A percentile compares a stretch with the other conserved stretches of the same genome.
These are phyloP conservation scores for Exophiala sp. DNA, from an alignment of 2,329 filamentous ascomycete species.

Conservation along the genomic window DNA sequence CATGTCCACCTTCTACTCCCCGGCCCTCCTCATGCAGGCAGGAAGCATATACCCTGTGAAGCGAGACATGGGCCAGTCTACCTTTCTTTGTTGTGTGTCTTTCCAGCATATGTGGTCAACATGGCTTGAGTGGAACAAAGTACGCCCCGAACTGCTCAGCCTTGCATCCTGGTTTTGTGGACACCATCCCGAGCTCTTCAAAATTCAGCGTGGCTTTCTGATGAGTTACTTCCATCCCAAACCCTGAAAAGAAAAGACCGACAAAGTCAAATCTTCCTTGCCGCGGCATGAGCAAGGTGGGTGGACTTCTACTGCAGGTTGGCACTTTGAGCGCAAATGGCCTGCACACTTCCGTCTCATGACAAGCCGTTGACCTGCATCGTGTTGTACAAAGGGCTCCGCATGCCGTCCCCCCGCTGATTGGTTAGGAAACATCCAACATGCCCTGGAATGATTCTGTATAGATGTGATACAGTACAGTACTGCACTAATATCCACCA, in stretches of 20 bases:
- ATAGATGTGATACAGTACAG: conserved; percentile 18
- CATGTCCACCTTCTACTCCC: no score
- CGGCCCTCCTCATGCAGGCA: neutral
- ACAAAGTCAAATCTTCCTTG: conserved; percentile 15
- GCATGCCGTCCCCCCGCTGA: conserved; percentile 10
- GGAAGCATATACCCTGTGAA: neutral
- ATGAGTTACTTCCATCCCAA: conserved; percentile 3
- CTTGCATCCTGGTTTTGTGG: neutral
- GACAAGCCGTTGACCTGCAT: conserved; percentile 21
- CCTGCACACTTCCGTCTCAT: conserved; percentile 12
- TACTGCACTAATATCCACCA: conserved; percentile 18
- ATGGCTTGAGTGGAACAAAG: neutral
- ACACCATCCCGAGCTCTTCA: conserved; percentile 3
- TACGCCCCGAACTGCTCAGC: neutral
- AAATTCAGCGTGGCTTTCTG: conserved; percentile 7
- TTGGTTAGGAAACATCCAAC: conserved; percentile 13
- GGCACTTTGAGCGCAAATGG: conserved; percentile 22
- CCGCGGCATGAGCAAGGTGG: conserved; percentile 3
- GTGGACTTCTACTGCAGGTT: conserved; percentile 20
- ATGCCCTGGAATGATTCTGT: conserved; percentile 13
- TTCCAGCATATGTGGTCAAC: neutral
- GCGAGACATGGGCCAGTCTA: neutral
- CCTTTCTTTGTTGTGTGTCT: neutral
- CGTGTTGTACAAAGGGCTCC: conserved; percentile 13
- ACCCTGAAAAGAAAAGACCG: conserved; percentile 6